phyloP scores from a whole-genome alignment of 257 asterid genomes.

The Lycium ferocissimum region DNA sequence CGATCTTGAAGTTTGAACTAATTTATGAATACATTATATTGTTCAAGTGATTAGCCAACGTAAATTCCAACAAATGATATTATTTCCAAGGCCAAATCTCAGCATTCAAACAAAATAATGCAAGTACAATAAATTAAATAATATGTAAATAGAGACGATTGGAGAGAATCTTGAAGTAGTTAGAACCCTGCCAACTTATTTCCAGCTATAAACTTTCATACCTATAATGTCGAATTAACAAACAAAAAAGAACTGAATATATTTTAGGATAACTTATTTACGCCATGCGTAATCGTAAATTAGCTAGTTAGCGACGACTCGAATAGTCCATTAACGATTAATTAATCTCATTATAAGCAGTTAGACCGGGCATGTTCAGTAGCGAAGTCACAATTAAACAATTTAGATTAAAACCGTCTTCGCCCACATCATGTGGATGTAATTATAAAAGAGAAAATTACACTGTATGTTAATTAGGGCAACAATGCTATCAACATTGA shows the following conservation, averaged over 20 bases:
- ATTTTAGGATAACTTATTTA: not conserved
- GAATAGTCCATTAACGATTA: not conserved
- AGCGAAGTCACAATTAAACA: not conserved
- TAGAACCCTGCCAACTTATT: not conserved
- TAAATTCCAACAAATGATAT: not conserved
- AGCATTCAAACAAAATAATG: not conserved
- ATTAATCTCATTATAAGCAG: not conserved
- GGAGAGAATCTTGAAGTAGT: slow-evolving; percentile 23
- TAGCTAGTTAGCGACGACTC: not conserved
- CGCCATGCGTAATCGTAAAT: not conserved
- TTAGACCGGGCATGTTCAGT: not conserved
- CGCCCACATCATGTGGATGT: not conserved
- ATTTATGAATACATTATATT: not conserved
- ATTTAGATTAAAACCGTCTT: not conserved
- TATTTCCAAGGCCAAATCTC: not conserved
- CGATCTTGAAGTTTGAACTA: slow-evolving; percentile 22
- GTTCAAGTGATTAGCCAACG: slow-evolving; percentile 1
- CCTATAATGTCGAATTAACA: not conserved
- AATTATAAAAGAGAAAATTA: not conserved
- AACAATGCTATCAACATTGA: no score
- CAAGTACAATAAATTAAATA: not conserved
- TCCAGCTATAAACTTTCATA: slow-evolving; percentile 3
- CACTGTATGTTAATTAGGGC: no score
- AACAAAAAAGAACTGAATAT: not conserved
- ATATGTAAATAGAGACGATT: not conserved